Evolutionary conservation across 768 basidiomycete genomes (phyloP), one percentile per base, ranked within the genome.

Genomic region (Collybiopsis confluens): DNA sequence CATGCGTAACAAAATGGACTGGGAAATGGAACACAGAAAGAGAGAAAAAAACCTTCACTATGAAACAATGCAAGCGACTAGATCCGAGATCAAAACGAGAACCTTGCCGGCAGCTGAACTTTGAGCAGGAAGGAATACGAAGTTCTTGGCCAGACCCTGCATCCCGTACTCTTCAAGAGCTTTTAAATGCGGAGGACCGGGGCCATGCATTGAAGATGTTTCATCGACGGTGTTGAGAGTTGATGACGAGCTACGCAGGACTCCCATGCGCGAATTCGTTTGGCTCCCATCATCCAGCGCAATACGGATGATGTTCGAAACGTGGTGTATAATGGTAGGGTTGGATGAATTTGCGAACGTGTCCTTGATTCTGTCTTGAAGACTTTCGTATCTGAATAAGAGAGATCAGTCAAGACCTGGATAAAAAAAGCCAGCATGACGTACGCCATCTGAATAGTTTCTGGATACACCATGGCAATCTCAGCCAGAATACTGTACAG

Each of bases 401-500:
- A 26, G 5, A 46, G 56, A 50, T 52, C 33, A 54, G 56, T 57
- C 51, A 36, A 46, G 42, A 47, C 41, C 16, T 41, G 20, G 4
- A 42, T 51, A 54, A 37, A 56, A 44, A 59, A 38, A 35, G 23
- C 30, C 11, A 81, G n/a, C n/a, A n/a, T n/a, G n/a, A n/a, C 91
- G 56, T 72, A 92, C 91, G 81, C 78, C 64, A 90, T 76, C 1
- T 82, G 71, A 21, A 92, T 73, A 20, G 85, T 77, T 18, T 92
- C 88, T 1, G 92, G 92, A 66, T 82, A 87, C 8, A 73, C 68
- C 6, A 70, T 69, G 15, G 83, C 80, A 13, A 92, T 78, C 40
- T 92, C 86, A 27, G 88, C 81, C 27, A 97, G 74, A 28, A 96
- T 65, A 44, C 77, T 76, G 66, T 88, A 94, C 42, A 95, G 67